A percentile compares a stretch with the other conserved stretches of the same genome.
Conservation (phyloP, 1,139 yeast species). For the Lodderomyces metapsilosis region DNA sequence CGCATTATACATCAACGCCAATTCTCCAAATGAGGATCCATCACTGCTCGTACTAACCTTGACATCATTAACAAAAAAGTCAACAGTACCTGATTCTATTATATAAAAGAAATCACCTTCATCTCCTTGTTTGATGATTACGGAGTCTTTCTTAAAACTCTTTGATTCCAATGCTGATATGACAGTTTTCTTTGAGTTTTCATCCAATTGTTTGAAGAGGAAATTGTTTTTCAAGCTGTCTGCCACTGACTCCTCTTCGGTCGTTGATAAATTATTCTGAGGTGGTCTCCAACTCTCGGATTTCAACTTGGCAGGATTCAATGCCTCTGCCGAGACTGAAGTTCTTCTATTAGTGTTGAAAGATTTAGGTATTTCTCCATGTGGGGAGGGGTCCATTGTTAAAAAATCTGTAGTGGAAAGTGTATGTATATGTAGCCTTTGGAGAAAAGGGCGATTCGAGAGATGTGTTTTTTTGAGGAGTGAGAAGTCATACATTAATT, state of each 20-base stretch:
- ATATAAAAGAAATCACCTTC: constrained; percentile 95
- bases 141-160: constrained; percentile 54
- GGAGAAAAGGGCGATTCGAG: no score
- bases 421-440: constrained; percentile 13
- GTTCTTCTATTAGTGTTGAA: constrained; percentile 84
- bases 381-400: constrained; percentile 6
- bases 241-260: constrained; percentile 67
- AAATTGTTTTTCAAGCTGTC: constrained; percentile 77
- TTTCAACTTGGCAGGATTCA: constrained; percentile 53
- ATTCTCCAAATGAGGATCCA: constrained; percentile 93
- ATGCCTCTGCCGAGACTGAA: constrained; percentile 80
- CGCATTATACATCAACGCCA: constrained; percentile 95
- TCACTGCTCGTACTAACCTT: constrained; percentile 74
- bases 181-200: constrained; percentile 72
- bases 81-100: constrained; percentile 82
- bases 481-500: background rate
- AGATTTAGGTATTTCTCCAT: constrained; percentile 43
- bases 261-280: constrained; percentile 58
- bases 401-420: constrained; percentile 9
- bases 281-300: constrained; percentile 78
- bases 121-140: constrained; percentile 89
- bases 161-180: constrained; percentile 80
- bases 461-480: no score
- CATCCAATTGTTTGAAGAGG: constrained; percentile 73
- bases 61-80: constrained; percentile 70